A percentile compares a stretch with the other conserved stretches of the same genome.
Conservation (phyloP, 352 stramenopile genomes). For the Phytophthora megakarya region DNA sequence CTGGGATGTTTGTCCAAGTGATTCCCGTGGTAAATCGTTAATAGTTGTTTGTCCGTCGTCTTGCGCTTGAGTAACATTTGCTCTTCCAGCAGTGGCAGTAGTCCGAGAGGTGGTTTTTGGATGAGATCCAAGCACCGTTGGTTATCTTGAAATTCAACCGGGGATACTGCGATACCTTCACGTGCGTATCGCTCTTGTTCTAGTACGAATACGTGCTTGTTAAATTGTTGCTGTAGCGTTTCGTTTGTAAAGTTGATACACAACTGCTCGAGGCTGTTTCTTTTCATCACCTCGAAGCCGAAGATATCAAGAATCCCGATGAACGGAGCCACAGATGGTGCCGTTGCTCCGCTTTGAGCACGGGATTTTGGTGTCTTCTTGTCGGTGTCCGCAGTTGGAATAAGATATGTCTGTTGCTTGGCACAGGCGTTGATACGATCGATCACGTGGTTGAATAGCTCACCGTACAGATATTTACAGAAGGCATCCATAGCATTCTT, state of each 20-base stretch:
- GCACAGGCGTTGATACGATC: conserved; percentile 74
- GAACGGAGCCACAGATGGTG: conserved; percentile 38
- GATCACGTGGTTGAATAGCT: conserved; percentile 82
- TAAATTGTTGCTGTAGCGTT: conserved; percentile 91
- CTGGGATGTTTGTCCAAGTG: conserved; percentile 74
- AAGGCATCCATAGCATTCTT: conserved; percentile 86
- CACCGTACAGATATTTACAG: conserved; percentile 85
- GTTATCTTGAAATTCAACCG: conserved; percentile 87
- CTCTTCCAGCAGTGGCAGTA: conserved; percentile 87
- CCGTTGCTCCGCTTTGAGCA: conserved; percentile 6
- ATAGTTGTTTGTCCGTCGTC: conserved; percentile 81
- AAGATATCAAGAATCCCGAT: conserved; percentile 93
- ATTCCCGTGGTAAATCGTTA: conserved; percentile 81
- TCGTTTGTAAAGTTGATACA: conserved; percentile 94
- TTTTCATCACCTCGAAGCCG: conserved; percentile 89
- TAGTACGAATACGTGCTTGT: conserved; percentile 86
- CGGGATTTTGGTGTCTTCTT: conserved; percentile 32
- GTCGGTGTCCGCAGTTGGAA: conserved; percentile 1
- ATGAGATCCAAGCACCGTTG: conserved; percentile 81
- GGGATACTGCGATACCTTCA: conserved; percentile 77
- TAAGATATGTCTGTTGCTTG: conserved; percentile 54
- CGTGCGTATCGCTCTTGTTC: conserved; percentile 81
- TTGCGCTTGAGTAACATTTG: conserved; percentile 89
- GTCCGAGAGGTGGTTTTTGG: conserved; percentile 74
- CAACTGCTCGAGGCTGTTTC: conserved; percentile 90